phyloP scores from a whole-genome alignment of 345 rosid species.

The Lepidium aucheri region DNA sequence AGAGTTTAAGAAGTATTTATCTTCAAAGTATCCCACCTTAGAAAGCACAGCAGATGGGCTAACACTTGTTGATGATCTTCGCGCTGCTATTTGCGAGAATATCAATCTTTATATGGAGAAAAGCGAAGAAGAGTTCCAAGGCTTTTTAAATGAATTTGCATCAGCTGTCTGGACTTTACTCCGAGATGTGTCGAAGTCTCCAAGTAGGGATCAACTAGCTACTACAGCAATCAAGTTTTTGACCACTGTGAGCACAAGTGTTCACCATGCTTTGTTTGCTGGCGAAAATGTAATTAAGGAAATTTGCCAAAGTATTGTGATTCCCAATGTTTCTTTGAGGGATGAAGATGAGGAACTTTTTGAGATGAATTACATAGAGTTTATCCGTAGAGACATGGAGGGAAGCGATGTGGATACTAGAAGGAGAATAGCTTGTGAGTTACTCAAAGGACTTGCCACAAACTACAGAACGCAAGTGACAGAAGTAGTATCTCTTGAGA shows the following conservation, averaged over 20 bases:
- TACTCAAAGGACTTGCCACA: constrained; percentile 86
- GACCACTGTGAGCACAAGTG: constrained; percentile 91
- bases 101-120: constrained; percentile 94
- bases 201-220: constrained; percentile 71
- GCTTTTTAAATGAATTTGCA: constrained; percentile 61
- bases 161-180: constrained; percentile 87
- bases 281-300: constrained; percentile 67
- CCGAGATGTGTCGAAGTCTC: constrained; percentile 56
- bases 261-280: constrained; percentile 79
- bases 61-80: constrained; percentile 56
- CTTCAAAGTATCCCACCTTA: constrained; percentile 46
- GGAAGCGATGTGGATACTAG: constrained; percentile 97
- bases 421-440: constrained; percentile 96
- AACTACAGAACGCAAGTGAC: constrained; percentile 71
- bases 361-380: constrained; percentile 94
- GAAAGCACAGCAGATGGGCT: constrained; percentile 53
- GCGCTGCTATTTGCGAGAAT: constrained; percentile 89
- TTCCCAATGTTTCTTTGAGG: constrained; percentile 88
- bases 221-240: constrained; percentile 90
- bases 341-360: constrained; percentile 97
- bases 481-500: constrained; percentile 59
- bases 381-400: constrained; percentile 98
- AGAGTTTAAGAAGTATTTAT: constrained; percentile 73
- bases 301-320: constrained; percentile 86
- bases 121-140: constrained; percentile 85